Conservation (phyloP, 139 green algal genomes). For the Chlorella sp. region DNA sequence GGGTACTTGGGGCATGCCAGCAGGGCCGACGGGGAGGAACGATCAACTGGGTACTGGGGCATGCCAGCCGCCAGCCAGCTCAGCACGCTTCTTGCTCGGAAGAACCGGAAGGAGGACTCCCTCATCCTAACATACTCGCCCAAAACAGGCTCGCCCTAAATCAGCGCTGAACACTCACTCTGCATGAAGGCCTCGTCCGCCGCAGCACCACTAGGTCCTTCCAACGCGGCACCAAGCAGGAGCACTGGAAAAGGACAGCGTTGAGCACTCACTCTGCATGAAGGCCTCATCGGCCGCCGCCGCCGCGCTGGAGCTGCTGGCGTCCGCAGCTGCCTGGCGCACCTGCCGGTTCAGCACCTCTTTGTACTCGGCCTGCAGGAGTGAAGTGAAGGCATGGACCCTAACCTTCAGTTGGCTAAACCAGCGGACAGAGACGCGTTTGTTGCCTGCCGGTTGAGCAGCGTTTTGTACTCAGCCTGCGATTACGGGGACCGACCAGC, state of each 20-base stretch:
- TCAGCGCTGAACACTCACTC: slow-evolving; percentile 2
- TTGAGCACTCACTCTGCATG: slow-evolving; percentile 18
- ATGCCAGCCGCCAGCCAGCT: too few species aligned
- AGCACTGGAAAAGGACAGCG: background rate
- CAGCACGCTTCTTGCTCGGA: too few species aligned
- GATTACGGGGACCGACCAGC: too few species aligned
- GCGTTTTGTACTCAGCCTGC: background rate
- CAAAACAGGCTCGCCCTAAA: background rate
- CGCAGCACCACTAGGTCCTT: background rate
- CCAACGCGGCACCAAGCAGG: background rate
- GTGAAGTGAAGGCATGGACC: too few species aligned
- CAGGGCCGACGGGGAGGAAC: background rate
- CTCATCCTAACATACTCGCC: background rate
- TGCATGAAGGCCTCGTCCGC: slow-evolving; percentile 36
- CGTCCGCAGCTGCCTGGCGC: slow-evolving; percentile 1
- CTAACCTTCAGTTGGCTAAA: too few species aligned
- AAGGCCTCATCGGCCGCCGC: slow-evolving; percentile 32
- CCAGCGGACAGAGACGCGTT: too few species aligned
- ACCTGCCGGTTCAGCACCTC: slow-evolving; percentile 32
- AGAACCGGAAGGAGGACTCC: too few species aligned
- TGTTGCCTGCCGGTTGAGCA: background rate
- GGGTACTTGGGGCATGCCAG: background rate
- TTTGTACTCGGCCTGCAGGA: slow-evolving; percentile 40
- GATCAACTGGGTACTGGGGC: too few species aligned
- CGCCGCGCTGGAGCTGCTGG: slow-evolving; percentile 6